These are phyloP conservation scores for Nigrograna mackinnonii DNA, from an alignment of 2,329 filamentous ascomycete genomes.

Conservation along the genomic window DNA sequence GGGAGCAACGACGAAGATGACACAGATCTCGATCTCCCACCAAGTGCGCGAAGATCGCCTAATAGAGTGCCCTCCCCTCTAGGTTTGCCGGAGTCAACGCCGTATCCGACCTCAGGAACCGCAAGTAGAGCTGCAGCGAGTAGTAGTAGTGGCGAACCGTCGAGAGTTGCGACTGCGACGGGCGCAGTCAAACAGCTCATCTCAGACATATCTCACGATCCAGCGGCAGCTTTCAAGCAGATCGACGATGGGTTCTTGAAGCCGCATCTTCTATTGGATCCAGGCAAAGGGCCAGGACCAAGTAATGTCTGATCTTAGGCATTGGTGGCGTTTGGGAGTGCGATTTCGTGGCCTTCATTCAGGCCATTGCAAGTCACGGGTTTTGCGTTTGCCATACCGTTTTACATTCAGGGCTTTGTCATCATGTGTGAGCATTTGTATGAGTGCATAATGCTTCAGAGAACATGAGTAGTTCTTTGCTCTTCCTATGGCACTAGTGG, in stretches of 20 bases:
- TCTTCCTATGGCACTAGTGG: too few relatives aligned
- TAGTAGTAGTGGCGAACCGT: constrained; percentile 23
- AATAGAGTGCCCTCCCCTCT: constrained; percentile 37
- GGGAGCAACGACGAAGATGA: constrained; percentile 57
- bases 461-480: too few relatives aligned
- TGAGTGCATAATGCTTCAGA: too few relatives aligned
- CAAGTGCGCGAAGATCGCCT: constrained; percentile 55
- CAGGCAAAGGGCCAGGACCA: constrained; percentile 35
- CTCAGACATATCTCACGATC: constrained; percentile 78
- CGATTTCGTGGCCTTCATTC: too few relatives aligned
- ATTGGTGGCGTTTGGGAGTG: constrained; percentile 21
- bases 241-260: constrained; percentile 97
- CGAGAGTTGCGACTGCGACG: constrained; percentile 65
- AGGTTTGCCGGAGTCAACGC: constrained; percentile 17
- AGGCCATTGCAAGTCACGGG: too few relatives aligned
- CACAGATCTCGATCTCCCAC: constrained; percentile 63
- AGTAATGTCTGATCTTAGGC: constrained; percentile 37
- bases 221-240: constrained; percentile 86
- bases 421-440: too few relatives aligned
- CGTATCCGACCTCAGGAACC: constrained; percentile 47
- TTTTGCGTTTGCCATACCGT: too few relatives aligned
- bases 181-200: constrained; percentile 81
- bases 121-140: constrained; percentile 14
- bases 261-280: constrained; percentile 83
- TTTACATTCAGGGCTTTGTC: too few relatives aligned